Conservation (phyloP, 345 rosid species). For the Salix dunnii region DNA sequence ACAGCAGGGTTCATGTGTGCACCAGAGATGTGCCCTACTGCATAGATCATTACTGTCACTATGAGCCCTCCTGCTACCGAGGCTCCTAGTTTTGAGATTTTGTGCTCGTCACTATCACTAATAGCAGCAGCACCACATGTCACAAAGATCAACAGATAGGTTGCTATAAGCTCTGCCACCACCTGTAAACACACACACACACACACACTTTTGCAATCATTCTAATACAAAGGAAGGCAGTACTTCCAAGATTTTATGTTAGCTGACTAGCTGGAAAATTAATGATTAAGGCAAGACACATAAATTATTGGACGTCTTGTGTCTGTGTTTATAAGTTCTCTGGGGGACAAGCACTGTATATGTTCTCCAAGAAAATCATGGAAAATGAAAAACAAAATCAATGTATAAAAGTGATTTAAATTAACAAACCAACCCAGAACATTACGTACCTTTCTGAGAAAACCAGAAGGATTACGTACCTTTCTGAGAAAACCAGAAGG, state of each 20-base stretch:
- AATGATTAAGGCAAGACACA: too few species aligned
- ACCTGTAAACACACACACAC: constrained; percentile 27
- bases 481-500: constrained; percentile 41
- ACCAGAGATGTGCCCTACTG: constrained; percentile 71
- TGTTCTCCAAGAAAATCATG: too few species aligned
- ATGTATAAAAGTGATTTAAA: not conserved
- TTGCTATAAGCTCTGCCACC: constrained; percentile 53
- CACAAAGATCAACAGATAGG: constrained; percentile 56
- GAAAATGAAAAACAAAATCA: too few species aligned
- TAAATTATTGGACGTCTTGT: too few species aligned
- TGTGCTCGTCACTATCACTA: constrained; percentile 31
- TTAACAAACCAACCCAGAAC: not conserved
- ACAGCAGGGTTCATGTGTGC: constrained; percentile 81
- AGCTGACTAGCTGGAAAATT: too few species aligned
- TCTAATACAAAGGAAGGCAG: too few species aligned
- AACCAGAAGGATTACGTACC: constrained; percentile 46
- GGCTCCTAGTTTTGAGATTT: constrained; percentile 47
- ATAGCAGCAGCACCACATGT: constrained; percentile 51
- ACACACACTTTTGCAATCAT: too few species aligned
- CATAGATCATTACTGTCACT: constrained; percentile 65
- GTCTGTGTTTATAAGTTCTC: too few species aligned
- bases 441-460: constrained; percentile 38
- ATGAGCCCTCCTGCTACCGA: constrained; percentile 61
- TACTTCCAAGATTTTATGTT: too few species aligned
- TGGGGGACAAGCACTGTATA: too few species aligned